Evolutionary conservation across 352 stramenopile species (phyloP).

Genomic region (Globisporangium rhizosaccharum): DNA sequence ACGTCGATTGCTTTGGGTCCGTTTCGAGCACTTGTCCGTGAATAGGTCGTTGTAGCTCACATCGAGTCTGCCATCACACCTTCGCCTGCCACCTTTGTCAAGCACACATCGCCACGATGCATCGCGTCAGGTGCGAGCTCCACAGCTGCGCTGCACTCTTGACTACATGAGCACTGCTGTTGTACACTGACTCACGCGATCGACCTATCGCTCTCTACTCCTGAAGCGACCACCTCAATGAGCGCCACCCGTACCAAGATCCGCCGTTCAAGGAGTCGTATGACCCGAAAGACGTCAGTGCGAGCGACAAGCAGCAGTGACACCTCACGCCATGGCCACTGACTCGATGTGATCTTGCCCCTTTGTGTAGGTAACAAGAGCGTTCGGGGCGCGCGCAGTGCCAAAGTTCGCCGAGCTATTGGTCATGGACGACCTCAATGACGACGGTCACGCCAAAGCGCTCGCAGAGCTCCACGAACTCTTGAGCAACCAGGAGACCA

Average conservation of each 20-base stretch:
- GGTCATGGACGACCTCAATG: constrained; percentile 40
- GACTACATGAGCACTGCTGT: neutral
- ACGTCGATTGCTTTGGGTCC: too few species aligned
- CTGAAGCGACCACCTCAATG: constrained; percentile 47
- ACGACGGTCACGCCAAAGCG: constrained; percentile 45
- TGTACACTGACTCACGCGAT: neutral
- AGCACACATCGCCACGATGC: constrained; percentile 23
- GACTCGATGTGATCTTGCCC: neutral
- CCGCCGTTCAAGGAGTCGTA: constrained; percentile 50
- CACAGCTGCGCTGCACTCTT: neutral
- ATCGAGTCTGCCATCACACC: neutral
- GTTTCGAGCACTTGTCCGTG: too few species aligned
- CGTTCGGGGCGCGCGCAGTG: constrained; percentile 45
- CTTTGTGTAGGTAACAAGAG: constrained; percentile 35
- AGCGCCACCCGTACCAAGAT: constrained; percentile 58
- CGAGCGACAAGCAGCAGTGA: neutral
- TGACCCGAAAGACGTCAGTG: constrained; percentile 36
- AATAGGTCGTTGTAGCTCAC: neutral
- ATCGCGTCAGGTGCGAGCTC: constrained; percentile 40
- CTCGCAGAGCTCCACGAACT: constrained; percentile 46
- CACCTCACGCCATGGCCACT: neutral
- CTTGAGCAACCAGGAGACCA: constrained; percentile 55
- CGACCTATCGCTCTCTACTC: neutral
- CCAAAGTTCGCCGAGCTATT: constrained; percentile 61
- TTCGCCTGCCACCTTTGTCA: neutral